Conservation (phyloP, 495 filamentous ascomycete species). For the Evansstolkia leycettana region DNA sequence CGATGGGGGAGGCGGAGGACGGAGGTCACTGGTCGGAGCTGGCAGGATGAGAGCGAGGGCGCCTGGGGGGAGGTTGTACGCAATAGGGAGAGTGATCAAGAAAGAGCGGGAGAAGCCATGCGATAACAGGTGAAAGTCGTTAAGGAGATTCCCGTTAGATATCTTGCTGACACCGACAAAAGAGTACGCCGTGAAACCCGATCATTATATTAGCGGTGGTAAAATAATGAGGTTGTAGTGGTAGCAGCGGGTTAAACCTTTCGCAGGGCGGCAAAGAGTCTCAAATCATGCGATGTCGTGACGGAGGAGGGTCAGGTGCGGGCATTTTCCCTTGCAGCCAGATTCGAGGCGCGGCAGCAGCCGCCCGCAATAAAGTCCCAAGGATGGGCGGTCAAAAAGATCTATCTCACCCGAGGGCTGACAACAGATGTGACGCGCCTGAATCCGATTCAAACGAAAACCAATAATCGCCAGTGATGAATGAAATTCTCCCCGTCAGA, state of each 20-base stretch:
- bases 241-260: not conserved
- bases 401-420: no score
- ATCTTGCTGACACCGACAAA: not conserved
- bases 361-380: no score
- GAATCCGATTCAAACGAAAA: no score
- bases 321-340: not conserved
- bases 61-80: not conserved
- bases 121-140: not conserved
- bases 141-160: not conserved
- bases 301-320: slow-evolving; percentile 3
- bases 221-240: not conserved
- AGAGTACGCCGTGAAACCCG: not conserved
- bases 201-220: not conserved
- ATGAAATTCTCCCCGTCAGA: no score
- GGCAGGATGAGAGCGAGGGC: not conserved
- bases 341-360: no score
- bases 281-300: slow-evolving; percentile 9
- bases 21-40: not conserved
- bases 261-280: not conserved
- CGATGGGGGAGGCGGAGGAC: not conserved
- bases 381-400: not conserved
- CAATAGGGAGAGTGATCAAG: not conserved
- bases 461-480: no score
- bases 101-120: not conserved
- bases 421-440: no score